phyloP scores from a whole-genome alignment of 2,329 filamentous ascomycete species.

The Magnaporthiopsis rhizophila region DNA sequence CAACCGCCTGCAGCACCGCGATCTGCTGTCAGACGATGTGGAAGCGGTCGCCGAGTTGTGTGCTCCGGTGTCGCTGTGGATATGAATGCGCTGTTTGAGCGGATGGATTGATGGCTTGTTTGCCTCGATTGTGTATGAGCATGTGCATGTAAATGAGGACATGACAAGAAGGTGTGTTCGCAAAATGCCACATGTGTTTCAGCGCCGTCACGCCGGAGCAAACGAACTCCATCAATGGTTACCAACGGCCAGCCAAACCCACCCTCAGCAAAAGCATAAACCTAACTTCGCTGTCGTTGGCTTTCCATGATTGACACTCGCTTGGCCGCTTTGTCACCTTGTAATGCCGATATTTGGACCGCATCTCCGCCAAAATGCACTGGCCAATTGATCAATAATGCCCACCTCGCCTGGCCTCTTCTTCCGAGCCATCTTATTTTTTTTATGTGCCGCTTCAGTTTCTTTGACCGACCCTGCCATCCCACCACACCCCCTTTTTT shows the following conservation, averaged over 20 bases:
- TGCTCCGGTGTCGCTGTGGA: no score
- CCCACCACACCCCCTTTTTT: no score
- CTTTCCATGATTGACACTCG: not conserved
- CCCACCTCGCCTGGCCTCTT: not conserved
- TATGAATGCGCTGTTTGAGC: not conserved
- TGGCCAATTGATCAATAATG: not conserved
- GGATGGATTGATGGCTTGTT: not conserved
- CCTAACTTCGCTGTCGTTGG: not conserved
- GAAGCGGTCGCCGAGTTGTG: not conserved
- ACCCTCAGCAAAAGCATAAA: not conserved
- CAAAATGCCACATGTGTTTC: not conserved
- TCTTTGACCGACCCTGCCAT: not conserved
- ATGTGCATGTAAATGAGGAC: not conserved
- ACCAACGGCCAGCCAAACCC: not conserved
- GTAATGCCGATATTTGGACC: not conserved
- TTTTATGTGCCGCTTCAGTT: no score
- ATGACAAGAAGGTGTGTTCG: not conserved
- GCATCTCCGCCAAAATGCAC: not conserved
- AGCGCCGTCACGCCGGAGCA: not conserved
- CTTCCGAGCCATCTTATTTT: not conserved
- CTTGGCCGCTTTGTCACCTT: not conserved
- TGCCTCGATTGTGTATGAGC: not conserved
- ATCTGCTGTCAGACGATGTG: not conserved
- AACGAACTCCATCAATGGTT: not conserved
- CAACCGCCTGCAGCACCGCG: not conserved